Evolutionary conservation across 2,329 filamentous ascomycete genomes (phyloP).

Genomic region (Alternaria triticina): DNA sequence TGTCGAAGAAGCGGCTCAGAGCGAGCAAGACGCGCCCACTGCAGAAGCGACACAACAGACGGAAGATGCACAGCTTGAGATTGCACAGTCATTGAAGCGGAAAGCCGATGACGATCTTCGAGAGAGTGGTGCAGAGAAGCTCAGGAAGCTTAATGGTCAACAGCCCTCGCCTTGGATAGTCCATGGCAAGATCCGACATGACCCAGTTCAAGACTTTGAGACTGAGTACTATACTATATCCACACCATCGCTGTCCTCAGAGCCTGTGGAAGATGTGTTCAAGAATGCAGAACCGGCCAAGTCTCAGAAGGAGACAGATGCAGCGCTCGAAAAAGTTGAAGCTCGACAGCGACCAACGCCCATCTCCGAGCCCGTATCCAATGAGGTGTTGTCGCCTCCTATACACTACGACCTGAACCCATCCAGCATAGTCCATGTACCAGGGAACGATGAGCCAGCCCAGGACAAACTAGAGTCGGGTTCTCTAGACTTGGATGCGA

Average conservation of each 20-base stretch:
- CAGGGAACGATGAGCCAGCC: neutral
- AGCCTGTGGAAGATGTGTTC: fast-evolving
- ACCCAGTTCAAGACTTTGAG: neutral
- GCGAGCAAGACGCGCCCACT: neutral
- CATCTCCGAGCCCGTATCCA: neutral
- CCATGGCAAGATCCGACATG: neutral
- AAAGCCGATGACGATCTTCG: neutral
- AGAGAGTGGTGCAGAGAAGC: neutral
- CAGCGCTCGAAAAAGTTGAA: neutral
- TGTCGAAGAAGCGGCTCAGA: neutral
- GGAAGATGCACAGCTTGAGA: fast-evolving
- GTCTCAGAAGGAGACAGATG: neutral
- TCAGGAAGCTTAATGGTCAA: neutral
- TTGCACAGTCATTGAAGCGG: neutral
- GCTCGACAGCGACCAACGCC: neutral
- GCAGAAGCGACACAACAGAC: neutral
- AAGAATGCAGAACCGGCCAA: neutral
- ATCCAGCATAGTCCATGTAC: too few relatives aligned
- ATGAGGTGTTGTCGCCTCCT: neutral
- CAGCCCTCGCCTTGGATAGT: neutral
- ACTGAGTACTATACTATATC: neutral
- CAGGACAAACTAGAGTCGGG: neutral
- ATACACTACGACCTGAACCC: neutral
- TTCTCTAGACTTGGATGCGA: neutral
- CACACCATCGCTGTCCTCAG: neutral